phyloP scores from a whole-genome alignment of 2,329 filamentous ascomycete genomes.

The Pestalotiopsis fici region DNA sequence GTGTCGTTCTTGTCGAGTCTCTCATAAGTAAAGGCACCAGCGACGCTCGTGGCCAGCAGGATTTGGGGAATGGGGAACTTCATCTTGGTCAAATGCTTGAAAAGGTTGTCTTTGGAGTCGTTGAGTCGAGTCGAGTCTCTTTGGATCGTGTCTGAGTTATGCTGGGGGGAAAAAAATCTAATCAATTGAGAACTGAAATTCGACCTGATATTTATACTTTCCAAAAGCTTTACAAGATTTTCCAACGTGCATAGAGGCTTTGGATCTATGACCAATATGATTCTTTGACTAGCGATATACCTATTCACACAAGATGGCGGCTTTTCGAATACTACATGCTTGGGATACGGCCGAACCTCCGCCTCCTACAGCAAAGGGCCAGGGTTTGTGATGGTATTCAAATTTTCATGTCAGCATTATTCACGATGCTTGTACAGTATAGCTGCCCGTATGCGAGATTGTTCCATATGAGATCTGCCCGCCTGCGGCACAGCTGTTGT shows the following conservation, averaged over 20 bases:
- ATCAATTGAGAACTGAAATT: no score
- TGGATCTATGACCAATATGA: no score
- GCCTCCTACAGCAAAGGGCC: neutral
- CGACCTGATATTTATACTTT: no score
- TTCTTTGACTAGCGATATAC: no score
- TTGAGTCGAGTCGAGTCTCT: neutral
- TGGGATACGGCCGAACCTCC: neutral
- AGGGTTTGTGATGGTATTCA: neutral
- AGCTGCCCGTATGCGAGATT: neutral
- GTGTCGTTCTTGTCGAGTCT: conserved; percentile 34
- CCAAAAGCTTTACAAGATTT: no score
- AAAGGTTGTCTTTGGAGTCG: neutral
- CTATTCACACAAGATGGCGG: neutral
- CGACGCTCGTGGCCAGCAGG: conserved; percentile 11
- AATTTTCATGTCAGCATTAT: neutral
- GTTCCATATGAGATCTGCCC: neutral
- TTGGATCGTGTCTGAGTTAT: neutral
- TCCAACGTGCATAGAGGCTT: no score
- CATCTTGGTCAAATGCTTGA: conserved; percentile 10
- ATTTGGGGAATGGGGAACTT: conserved; percentile 11
- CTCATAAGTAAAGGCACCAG: conserved; percentile 29
- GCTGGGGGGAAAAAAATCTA: no score
- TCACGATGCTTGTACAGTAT: neutral
- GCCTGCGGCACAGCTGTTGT: neutral
- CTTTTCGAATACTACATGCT: neutral